phyloP scores from a whole-genome alignment of 352 stramenopile species.

The Lagenidium giganteum region DNA sequence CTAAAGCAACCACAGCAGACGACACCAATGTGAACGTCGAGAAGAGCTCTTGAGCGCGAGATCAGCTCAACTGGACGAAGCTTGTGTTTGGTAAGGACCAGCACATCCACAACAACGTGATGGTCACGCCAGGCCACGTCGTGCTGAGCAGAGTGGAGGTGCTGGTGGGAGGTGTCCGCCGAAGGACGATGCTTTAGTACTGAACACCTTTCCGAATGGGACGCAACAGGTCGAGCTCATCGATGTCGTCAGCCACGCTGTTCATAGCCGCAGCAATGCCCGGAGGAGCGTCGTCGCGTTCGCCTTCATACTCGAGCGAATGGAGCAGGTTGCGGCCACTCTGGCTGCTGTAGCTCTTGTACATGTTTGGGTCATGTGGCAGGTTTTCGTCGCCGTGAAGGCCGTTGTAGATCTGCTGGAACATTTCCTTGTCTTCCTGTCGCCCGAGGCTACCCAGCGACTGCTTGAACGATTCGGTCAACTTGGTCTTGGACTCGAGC shows the following conservation, averaged over 20 bases:
- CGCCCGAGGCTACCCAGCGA: slow-evolving; percentile 46
- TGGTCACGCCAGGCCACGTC: too few species aligned
- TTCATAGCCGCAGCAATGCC: slow-evolving; percentile 2
- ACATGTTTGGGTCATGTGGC: slow-evolving; percentile 34
- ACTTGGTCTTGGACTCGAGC: too few species aligned
- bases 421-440: slow-evolving; percentile 67
- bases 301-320: slow-evolving; percentile 24
- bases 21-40: too few species aligned
- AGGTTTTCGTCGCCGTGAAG: slow-evolving; percentile 19
- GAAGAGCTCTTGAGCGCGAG: too few species aligned
- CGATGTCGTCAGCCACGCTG: slow-evolving; percentile 38
- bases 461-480: slow-evolving; percentile 45
- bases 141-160: too few species aligned
- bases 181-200: too few species aligned
- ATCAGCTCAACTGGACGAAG: too few species aligned
- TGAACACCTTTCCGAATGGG: slow-evolving; percentile 56
- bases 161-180: too few species aligned
- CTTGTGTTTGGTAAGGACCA: too few species aligned
- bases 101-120: too few species aligned
- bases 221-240: slow-evolving; percentile 49
- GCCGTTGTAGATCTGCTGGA: slow-evolving; percentile 31
- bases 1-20: too few species aligned
- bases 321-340: slow-evolving; percentile 33
- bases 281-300: neutral
- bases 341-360: slow-evolving; percentile 25